Evolutionary conservation across 345 rosid genomes (phyloP), one percentile per base, ranked within the genome.

Genomic region (Eucalyptus coolabah): DNA sequence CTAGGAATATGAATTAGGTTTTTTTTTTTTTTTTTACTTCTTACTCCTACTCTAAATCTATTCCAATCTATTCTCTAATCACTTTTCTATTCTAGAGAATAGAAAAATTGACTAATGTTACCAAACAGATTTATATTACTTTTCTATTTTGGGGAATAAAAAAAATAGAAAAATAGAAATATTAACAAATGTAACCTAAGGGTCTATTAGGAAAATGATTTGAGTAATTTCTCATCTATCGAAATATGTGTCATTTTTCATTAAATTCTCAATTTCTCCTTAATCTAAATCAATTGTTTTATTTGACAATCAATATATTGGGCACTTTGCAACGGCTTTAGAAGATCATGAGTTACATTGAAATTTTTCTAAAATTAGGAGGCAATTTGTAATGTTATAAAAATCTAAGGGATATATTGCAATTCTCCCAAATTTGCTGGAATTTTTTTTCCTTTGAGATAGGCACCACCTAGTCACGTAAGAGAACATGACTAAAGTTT

Each of bases 131-230:
- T 44, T 44, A 1, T 44, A 7, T 44, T 44, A 44, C 2, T 14
- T 50, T 50, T 50, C 6, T 13, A 50, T 13, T 50, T 0, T 1
- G 0, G 0, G 4, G 17, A 50, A 15, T 50, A 50, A 4, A 2
- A 50, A 50, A 13, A 50, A 50, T 13, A 50, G 3, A 15, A 50
- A 50, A 50, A 15, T 50, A 50, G 3, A 50, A 50, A 50, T 0
- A 16, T 50, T 50, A 50, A 50, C 53, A 50, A 50, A 50, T 0
- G 1, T 5, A 50, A 50, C 6, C 63, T 56, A 26, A 60, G 67
- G 32, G 15, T 60, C 8, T 1, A 3, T 60, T 56, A 56, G n/a
- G 15, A 28, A 60, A 28, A 60, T 11, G 67, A 60, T 60, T 60
- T 60, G 32, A 14, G n/a, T 28, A 28, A 59, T 21, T 54, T 54